Base-by-base conservation (phyloP, 1,139 yeast species). In the Komagataea norvegica region DNA sequence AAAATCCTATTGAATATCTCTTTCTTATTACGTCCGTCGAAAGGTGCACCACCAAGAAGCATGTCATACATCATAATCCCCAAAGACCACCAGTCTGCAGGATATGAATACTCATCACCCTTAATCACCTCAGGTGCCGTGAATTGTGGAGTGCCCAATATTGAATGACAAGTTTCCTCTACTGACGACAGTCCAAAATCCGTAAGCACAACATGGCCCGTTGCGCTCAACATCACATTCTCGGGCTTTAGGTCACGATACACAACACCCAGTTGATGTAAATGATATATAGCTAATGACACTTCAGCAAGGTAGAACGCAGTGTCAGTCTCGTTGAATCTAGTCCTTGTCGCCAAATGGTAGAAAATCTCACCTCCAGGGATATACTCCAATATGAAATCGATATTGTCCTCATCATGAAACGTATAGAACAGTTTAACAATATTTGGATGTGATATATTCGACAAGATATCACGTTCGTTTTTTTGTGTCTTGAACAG, bases 71-170 rank as follows among this genome's bases (percentile, higher is more conserved):
- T 73, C 29, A 91, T 84, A 42, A 96, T 86, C 0, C 98, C 98
- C 29, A 91, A 67, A 0, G 96, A 86, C 95, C 97, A 91, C 97
- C 97, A 91, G 57, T 91, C 98, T 5, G 93, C 96, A 14, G 79
- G 73, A 47, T 74, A 81, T 43, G 89, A 89, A 56, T 91, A 91
- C 15, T 79, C 77, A 46, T 81, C 78, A 14, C 96, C 96, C 36
- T 73, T 74, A 24, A 91, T 62, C 13, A 91, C 85, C 58, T 91
- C 98, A 1, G 98, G 98, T 0, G 98, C 97, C 79, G 88, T 86
- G 58, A 87, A 89, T 57, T 88, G 95, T 0, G 95, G 94, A 0
- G 96, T 89, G 1, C 97, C 98, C 16, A 88, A 77, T 55, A 91
- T 76, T 1, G 96, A 59, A 70, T 38, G 44, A 18, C 57, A 49